A percentile compares a stretch with the other conserved stretches of the same genome.
Evolutionary conservation across 2,329 filamentous ascomycete genomes (phyloP).

Genomic region (Trichoderma brevicompactum): DNA sequence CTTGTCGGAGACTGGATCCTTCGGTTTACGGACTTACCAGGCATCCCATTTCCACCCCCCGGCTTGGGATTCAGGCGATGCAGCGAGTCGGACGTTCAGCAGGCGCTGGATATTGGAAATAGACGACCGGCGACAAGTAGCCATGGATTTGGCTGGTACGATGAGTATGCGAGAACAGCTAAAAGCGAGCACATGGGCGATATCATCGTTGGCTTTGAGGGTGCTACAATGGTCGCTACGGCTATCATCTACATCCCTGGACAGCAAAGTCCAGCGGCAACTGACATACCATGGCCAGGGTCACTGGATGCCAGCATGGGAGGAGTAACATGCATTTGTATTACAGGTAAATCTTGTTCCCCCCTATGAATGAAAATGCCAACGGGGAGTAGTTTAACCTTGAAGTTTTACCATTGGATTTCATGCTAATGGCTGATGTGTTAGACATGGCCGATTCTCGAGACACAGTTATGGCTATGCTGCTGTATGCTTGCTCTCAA

Average conservation of each 20-base stretch:
- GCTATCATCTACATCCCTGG: conserved; percentile 59
- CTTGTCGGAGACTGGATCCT: conserved; percentile 60
- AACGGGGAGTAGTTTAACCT: not conserved
- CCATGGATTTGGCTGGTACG: conserved; percentile 60
- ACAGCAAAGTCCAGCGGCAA: conserved; percentile 50
- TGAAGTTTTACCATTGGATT: not conserved
- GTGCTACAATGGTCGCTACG: conserved; percentile 54
- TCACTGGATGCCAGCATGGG: conserved; percentile 57
- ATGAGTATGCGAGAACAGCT: conserved; percentile 59
- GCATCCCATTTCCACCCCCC: conserved; percentile 45
- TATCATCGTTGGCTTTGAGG: conserved; percentile 58
- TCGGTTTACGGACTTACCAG: conserved; percentile 54
- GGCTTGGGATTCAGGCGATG: conserved; percentile 52
- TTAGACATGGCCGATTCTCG: conserved; percentile 49
- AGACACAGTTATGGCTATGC: conserved; percentile 56
- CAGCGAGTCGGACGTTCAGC: conserved; percentile 50
- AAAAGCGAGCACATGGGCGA: conserved; percentile 55
- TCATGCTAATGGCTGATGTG: not conserved
- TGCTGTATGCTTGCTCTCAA: conserved; percentile 58
- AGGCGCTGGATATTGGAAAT: conserved; percentile 56
- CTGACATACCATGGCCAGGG: conserved; percentile 61
- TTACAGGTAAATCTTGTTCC: conserved; percentile 51
- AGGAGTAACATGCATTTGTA: conserved; percentile 64
- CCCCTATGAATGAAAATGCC: not conserved
- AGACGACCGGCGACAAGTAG: conserved; percentile 50